Evolutionary conservation across 495 filamentous ascomycete genomes (phyloP).

Genomic region (Tuber aestivum): DNA sequence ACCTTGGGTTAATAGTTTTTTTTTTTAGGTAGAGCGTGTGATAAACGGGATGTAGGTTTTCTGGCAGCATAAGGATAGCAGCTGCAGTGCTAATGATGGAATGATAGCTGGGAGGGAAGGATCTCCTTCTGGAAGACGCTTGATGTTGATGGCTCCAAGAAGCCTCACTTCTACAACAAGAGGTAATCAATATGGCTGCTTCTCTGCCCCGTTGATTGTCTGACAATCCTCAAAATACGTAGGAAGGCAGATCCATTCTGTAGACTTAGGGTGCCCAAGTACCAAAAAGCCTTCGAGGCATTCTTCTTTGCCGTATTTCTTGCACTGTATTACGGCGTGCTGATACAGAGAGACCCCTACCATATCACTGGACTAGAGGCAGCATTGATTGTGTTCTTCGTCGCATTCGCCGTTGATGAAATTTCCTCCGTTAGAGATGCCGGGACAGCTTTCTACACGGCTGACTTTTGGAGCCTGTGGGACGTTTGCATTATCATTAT

Average conservation of each 20-base stretch:
- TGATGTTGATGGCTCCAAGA: constrained; percentile 68
- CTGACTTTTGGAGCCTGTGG: constrained; percentile 87
- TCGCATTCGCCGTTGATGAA: constrained; percentile 83
- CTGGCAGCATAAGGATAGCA: neutral
- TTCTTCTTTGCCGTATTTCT: constrained; percentile 79
- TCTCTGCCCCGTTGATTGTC: neutral
- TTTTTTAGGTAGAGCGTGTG: constrained; percentile 57
- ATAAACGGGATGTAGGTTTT: constrained; percentile 62
- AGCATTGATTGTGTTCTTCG: constrained; percentile 62
- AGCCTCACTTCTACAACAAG: constrained; percentile 73
- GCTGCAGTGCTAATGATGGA: constrained; percentile 16
- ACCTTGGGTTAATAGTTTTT: constrained; percentile 9
- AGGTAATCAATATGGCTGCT: constrained; percentile 43
- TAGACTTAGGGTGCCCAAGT: constrained; percentile 80
- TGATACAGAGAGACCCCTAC: constrained; percentile 56
- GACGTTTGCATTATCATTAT: constrained; percentile 80
- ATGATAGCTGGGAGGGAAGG: constrained; percentile 65
- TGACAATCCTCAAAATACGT: constrained; percentile 7
- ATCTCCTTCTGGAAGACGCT: constrained; percentile 89
- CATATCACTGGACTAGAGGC: constrained; percentile 51
- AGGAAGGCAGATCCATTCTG: constrained; percentile 74
- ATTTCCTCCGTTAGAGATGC: constrained; percentile 76
- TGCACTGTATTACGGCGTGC: constrained; percentile 74
- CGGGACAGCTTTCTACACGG: constrained; percentile 72
- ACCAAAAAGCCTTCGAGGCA: constrained; percentile 84